Percentiles rank a stretch among this genome's conserved stretches.
Conservation (phyloP, 2,329 filamentous ascomycete species). For the Aspergillus sergii region DNA sequence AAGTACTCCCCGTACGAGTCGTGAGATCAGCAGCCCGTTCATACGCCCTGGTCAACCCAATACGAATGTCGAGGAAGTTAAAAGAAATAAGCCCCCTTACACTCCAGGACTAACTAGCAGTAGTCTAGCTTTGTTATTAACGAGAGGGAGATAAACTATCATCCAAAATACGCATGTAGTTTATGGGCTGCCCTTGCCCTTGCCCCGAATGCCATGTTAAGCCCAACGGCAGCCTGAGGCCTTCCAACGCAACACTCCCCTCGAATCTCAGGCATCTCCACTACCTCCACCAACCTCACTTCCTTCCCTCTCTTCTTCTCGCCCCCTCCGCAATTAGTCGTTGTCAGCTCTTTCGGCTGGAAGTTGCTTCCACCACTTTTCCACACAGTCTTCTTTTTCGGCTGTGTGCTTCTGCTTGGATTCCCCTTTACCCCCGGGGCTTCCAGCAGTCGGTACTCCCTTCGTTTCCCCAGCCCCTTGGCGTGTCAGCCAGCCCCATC, state of each 20-base stretch:
- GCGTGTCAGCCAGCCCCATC: constrained; percentile 20
- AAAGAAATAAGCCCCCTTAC: neutral
- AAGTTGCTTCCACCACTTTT: constrained; percentile 5
- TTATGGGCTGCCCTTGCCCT: neutral
- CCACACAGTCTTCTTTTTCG: constrained; percentile 1
- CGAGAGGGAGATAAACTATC: neutral
- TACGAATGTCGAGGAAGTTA: neutral
- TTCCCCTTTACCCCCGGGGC: constrained; percentile 18
- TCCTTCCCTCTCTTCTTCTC: constrained; percentile 12
- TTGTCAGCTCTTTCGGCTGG: constrained; percentile 10
- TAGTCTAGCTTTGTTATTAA: neutral
- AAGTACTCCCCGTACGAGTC: neutral
- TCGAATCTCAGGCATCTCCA: constrained; percentile 16
- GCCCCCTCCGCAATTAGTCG: constrained; percentile 17
- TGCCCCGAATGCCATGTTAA: constrained; percentile 8
- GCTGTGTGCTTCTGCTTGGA: constrained; percentile 20
- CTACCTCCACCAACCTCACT: constrained; percentile 13
- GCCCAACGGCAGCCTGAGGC: constrained; percentile 25
- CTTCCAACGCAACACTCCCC: constrained; percentile 9
- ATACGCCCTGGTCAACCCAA: neutral
- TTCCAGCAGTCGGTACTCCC: constrained; percentile 21
- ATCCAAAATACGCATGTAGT: neutral
- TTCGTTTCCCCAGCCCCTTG: constrained; percentile 16
- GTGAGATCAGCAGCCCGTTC: constrained; percentile 6
- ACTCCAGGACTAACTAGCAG: neutral